These are phyloP conservation scores for Globisporangium paddicum DNA, from an alignment of 352 stramenopile genomes.

Conservation along the genomic window DNA sequence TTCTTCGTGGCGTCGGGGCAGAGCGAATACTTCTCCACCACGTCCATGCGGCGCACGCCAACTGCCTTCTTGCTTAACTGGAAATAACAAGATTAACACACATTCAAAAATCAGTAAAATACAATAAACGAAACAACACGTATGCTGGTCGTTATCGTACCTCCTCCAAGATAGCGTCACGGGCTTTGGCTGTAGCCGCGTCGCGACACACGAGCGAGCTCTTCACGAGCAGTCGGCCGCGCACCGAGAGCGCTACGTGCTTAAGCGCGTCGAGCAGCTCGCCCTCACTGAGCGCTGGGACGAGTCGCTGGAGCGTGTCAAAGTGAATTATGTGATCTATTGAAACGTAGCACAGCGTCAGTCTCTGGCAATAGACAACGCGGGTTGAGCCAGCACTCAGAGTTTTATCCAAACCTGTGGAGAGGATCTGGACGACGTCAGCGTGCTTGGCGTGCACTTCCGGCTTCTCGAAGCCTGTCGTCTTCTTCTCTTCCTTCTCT, in stretches of 20 bases:
- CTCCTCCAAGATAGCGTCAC: slow-evolving; percentile 50
- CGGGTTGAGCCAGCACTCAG: neutral
- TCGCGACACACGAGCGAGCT: slow-evolving; percentile 33
- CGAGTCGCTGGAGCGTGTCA: slow-evolving; percentile 31
- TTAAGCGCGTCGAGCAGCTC: slow-evolving; percentile 36
- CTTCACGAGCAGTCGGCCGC: slow-evolving; percentile 33
- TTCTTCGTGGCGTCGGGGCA: slow-evolving; percentile 40
- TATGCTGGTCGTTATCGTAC: slow-evolving; percentile 12
- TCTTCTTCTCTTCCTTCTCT: slow-evolving; percentile 39
- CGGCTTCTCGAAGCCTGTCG: slow-evolving; percentile 6
- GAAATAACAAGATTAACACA: neutral
- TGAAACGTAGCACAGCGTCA: neutral
- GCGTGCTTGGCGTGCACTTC: slow-evolving; percentile 28
- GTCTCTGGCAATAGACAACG: neutral
- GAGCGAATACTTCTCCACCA: slow-evolving; percentile 37
- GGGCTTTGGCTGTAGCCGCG: slow-evolving; percentile 23
- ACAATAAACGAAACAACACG: slow-evolving; percentile 1
- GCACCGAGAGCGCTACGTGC: slow-evolving; percentile 37
- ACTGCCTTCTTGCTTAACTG: slow-evolving; percentile 31
- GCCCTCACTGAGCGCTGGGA: slow-evolving; percentile 30
- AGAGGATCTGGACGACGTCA: slow-evolving; percentile 22
- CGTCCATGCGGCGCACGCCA: slow-evolving; percentile 39
- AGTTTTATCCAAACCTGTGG: slow-evolving; percentile 9
- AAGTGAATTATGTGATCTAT: slow-evolving; percentile 46
- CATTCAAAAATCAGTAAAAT: neutral